phyloP scores from a whole-genome alignment of 1,139 yeast species.

The Geotrichum histeridarum region DNA sequence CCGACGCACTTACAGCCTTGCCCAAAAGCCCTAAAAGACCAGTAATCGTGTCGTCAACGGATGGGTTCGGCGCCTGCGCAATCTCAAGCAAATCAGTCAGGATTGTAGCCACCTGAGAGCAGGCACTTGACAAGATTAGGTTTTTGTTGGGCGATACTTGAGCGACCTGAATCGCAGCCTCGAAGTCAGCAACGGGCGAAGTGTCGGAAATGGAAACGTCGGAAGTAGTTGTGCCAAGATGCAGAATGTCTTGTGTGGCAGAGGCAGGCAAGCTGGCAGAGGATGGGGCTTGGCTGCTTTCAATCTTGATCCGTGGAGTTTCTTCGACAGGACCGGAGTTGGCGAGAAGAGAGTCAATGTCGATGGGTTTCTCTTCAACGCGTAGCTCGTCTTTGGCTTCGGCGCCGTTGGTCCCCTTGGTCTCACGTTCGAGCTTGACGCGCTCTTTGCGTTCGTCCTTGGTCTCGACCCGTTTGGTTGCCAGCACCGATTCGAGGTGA shows the following conservation, averaged over 20 bases:
- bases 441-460: conserved; percentile 8
- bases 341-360: neutral
- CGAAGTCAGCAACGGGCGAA: neutral
- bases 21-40: neutral
- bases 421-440: conserved; percentile 5
- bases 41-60: neutral
- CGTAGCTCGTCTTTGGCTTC: neutral
- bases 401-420: neutral
- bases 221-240: neutral
- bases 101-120: neutral
- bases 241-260: neutral
- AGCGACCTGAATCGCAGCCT: neutral
- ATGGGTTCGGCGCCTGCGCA: neutral
- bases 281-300: neutral
- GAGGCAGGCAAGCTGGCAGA: neutral
- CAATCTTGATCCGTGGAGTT: neutral
- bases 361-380: conserved; percentile 5
- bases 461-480: conserved; percentile 22
- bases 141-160: neutral
- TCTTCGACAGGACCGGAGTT: neutral
- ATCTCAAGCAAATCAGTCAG: neutral
- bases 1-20: neutral
- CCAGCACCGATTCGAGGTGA: conserved; percentile 20
- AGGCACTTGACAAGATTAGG: neutral
- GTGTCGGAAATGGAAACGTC: neutral